Conservation (phyloP, 2,329 filamentous ascomycete genomes). For the Pseudocercospora fijiensis region DNA sequence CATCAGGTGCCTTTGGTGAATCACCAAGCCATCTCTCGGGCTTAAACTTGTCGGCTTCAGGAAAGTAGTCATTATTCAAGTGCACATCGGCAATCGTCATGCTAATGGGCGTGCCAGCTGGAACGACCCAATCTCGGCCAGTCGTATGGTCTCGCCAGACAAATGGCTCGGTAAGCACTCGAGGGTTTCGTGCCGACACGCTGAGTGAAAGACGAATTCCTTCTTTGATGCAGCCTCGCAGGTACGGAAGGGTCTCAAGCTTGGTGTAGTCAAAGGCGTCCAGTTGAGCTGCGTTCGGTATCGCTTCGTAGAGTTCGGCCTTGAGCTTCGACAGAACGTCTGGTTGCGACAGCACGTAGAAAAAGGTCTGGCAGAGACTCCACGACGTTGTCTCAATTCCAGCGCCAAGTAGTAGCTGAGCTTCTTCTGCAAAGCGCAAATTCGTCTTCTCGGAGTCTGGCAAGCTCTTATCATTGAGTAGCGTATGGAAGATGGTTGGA, state of each 20-base stretch:
- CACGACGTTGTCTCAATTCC: conserved; percentile 29
- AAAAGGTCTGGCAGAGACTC: conserved; percentile 23
- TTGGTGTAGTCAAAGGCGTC: conserved; percentile 19
- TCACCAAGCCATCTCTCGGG: conserved; percentile 40
- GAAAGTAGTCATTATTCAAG: conserved; percentile 37
- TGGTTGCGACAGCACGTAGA: conserved; percentile 26
- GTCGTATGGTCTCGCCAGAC: conserved; percentile 7
- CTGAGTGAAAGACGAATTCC: conserved; percentile 21
- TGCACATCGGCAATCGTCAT: conserved; percentile 38
- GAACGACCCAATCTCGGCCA: conserved; percentile 22
- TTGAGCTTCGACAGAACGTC: conserved; percentile 23
- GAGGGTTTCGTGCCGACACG: conserved; percentile 26
- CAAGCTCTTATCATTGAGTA: conserved; percentile 22
- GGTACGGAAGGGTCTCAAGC: conserved; percentile 28
- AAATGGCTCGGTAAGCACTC: conserved; percentile 23
- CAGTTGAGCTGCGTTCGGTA: conserved; percentile 15
- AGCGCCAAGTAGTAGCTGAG: conserved; percentile 28
- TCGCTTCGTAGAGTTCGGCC: conserved; percentile 31
- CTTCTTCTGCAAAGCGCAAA: conserved; percentile 28
- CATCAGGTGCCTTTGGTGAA: conserved; percentile 22
- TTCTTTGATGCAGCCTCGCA: conserved; percentile 26
- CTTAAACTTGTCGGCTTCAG: conserved; percentile 33
- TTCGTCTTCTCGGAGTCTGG: conserved; percentile 26
- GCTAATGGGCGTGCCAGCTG: conserved; percentile 33
- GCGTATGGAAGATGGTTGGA: conserved; percentile 28